Evolutionary conservation across 139 green algal species (phyloP), one percentile per base, ranked within the genome.

Genomic region (Picochlorum sp.): DNA sequence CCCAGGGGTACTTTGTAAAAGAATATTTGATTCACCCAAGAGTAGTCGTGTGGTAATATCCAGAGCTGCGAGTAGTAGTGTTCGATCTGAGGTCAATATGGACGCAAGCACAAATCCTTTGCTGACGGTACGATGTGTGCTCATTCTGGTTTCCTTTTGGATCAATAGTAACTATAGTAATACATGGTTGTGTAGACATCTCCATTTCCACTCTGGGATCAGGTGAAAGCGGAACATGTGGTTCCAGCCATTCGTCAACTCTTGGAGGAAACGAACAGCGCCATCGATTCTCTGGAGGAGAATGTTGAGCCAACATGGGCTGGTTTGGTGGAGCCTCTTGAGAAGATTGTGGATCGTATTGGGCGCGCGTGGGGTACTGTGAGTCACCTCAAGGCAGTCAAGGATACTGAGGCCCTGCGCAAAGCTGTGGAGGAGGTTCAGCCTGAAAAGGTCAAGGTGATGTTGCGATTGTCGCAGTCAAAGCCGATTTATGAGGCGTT

Each of bases 341-440:
- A 98, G 76, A 71, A 75, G 23, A 81, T 98, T 9, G 65, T 58
- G 0, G 92, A 97, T 78, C 74, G 76, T 10, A 80, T 96, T 47
- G 68, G 75, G 45, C 69, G 86, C n/a, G 77, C 84, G 8, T 98
- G 92, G 92, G 88, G 90, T 68, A 81, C 88, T 21, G 90, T 98
- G 8, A 77, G 55, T 28, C 92, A 98, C 75, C 85, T 98, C 20
- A 98, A 98, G 83, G 87, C 85, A 4, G 92, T 98, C 11, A 82
- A 88, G 68, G 92, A 98, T 83, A 90, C 63, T 8, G 74, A 90
- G 49, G 89, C 77, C 20, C 81, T 98, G 60, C 85, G 92, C 30
- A 84, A 83, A 59, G 92, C 92, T 2, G 86, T 96, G 3, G 92
- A 98, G 69, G 86, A 91, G 73, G 85, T 96, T 55, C 92, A 97